Evolutionary conservation across 106 monocot species (phyloP).

Genomic region (Dendrobium catenatum): DNA sequence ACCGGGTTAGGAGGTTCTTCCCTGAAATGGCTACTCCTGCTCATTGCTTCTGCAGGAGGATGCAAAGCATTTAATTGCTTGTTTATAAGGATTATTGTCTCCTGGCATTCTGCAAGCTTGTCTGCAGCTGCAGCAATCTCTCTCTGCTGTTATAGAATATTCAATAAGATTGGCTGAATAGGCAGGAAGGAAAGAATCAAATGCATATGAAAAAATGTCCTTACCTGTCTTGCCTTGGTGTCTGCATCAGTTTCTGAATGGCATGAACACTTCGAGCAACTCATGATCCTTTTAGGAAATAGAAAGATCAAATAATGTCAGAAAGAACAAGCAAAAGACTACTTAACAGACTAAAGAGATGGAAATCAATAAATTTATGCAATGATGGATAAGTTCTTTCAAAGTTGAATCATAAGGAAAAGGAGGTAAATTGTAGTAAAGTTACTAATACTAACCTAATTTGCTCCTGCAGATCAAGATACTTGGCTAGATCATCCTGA

Average conservation of each 20-base stretch:
- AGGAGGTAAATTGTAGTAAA: neutral
- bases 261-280: conserved; percentile 21
- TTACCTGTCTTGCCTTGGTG: conserved; percentile 58
- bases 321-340: conserved; percentile 2
- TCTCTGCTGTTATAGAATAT: conserved; percentile 39
- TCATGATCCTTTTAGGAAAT: conserved; percentile 36
- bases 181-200: neutral
- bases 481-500: conserved; percentile 58
- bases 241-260: conserved; percentile 41
- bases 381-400: neutral
- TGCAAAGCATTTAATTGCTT: conserved; percentile 64
- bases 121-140: conserved; percentile 93
- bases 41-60: conserved; percentile 29
- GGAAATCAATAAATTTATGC: neutral
- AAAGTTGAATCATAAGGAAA: neutral
- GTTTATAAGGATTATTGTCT: conserved; percentile 80
- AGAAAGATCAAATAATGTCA: conserved; percentile 4
- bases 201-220: neutral
- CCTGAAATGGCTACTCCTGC: neutral
- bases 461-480: conserved; percentile 60
- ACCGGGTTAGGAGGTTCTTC: neutral
- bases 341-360: neutral
- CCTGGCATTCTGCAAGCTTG: conserved; percentile 91
- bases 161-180: neutral
- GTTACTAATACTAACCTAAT: conserved; percentile 41